Evolutionary conservation across 352 stramenopile species (phyloP).

Genomic region (Phytophthora chlamydospora): DNA sequence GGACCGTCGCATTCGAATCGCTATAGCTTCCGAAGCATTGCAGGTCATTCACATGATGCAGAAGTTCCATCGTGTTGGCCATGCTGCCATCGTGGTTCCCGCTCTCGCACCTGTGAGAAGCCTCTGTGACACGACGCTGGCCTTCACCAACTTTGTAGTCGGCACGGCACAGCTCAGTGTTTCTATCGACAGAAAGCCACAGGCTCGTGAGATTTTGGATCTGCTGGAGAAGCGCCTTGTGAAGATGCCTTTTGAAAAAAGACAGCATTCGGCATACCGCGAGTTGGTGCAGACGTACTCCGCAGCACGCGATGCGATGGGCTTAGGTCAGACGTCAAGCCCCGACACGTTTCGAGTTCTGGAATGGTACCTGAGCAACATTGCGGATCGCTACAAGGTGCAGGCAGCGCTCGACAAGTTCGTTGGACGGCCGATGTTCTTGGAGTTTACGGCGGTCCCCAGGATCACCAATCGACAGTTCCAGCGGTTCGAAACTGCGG

Average conservation of each 20-base stretch:
- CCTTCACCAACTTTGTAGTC: constrained; percentile 23
- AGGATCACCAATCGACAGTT: neutral
- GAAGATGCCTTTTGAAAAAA: constrained; percentile 16
- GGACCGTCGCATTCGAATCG: constrained; percentile 1
- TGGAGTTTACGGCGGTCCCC: neutral
- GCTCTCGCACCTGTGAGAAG: constrained; percentile 16
- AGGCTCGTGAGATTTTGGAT: constrained; percentile 28
- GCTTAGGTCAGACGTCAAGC: constrained; percentile 12
- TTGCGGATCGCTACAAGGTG: constrained; percentile 1
- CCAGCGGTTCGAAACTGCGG: constrained; percentile 7
- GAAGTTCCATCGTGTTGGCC: constrained; percentile 30
- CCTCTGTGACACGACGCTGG: constrained; percentile 19
- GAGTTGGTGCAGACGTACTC: constrained; percentile 25
- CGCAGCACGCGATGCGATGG: constrained; percentile 11
- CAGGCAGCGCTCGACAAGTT: constrained; percentile 8
- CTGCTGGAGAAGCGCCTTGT: constrained; percentile 32
- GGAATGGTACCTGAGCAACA: constrained; percentile 18
- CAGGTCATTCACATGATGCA: constrained; percentile 39
- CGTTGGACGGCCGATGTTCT: constrained; percentile 3
- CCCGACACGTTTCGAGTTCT: constrained; percentile 8
- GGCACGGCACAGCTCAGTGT: constrained; percentile 10
- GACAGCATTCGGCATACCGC: constrained; percentile 6
- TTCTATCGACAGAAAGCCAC: constrained; percentile 21
- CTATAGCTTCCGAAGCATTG: neutral
- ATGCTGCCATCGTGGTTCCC: constrained; percentile 2